Evolutionary conservation across 2,329 filamentous ascomycete genomes (phyloP), one percentile per base, ranked within the genome.

Genomic region (Claviceps citrina): DNA sequence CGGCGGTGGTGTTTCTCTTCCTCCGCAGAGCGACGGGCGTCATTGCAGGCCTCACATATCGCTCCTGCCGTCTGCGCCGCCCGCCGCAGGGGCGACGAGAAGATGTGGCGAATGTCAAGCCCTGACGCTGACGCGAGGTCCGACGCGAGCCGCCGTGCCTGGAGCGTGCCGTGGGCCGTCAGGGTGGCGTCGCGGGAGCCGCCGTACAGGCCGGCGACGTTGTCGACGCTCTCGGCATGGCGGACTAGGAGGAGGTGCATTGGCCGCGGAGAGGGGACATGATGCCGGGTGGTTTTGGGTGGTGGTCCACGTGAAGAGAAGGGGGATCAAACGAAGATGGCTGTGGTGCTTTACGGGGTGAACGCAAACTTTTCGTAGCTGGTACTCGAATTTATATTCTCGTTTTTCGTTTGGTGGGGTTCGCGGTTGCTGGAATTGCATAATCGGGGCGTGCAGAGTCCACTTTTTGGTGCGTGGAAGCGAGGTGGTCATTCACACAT

Each of bases 191-290:
- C 84, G 56, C 77, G 81, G 38, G 76, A 73, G 44, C 86, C 86
- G 50, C 86, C 86, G 39, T 82, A 87, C 44, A 84, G 61, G 40
- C 78, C 73, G 31, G 80, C 81, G 43, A 91, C 80, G 58, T 94
- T 94, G 62, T 94, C 83, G 47, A 93, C 82, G 13, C 84, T 89
- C 64, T 94, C 86, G 54, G 80, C 86, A 67, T 94, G 86, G 42
- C 86, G 78, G 52, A 93, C 76, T 51, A 94, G 70, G 52, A 86
- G 76, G 41, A 94, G 48, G 44, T 53, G 59, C 58, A 62, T 62
- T 34, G 34, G 10, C 35, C 38, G 18, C 25, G 8, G 7, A 5
- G 13, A 16, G n/a, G 19, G 24, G 13, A 30, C 36, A 39, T 26
- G 16, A 12, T 31, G 19, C 20, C 27, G 1, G 4, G 13, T 3